Evolutionary conservation across 2,329 filamentous ascomycete genomes (phyloP).

Genomic region (Nothophaeocryptopus gaeumannii): DNA sequence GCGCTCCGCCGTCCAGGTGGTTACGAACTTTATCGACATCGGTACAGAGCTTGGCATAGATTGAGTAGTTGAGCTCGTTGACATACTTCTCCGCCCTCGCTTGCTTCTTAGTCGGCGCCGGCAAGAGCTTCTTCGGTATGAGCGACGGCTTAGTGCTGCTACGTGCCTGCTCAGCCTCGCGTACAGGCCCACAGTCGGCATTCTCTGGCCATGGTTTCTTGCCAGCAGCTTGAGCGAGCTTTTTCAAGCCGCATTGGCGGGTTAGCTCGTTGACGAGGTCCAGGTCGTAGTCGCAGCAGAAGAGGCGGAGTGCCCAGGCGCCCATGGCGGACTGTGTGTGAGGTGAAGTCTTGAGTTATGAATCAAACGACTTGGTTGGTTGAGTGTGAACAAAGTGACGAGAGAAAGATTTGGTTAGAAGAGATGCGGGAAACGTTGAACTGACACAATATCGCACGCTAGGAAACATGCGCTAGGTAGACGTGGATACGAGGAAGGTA

Average conservation of each 20-base stretch:
- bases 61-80: conserved; percentile 1
- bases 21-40: conserved; percentile 6
- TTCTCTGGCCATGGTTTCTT: neutral
- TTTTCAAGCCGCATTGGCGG: conserved; percentile 4
- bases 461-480: no score
- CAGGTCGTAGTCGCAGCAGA: conserved; percentile 21
- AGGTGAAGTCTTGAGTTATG: neutral
- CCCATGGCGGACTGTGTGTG: conserved; percentile 9
- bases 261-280: conserved; percentile 5
- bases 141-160: no score
- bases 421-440: neutral
- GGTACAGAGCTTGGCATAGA: conserved; percentile 4
- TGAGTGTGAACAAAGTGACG: no score
- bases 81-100: no score
- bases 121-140: neutral
- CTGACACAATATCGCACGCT: no score
- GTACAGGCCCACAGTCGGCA: neutral
- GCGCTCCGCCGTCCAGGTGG: conserved; percentile 10
- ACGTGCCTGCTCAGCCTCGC: neutral
- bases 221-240: conserved; percentile 3
- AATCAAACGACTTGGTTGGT: neutral
- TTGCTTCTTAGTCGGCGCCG: neutral
- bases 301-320: conserved; percentile 11
- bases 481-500: no score
- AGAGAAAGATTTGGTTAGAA: no score